phyloP scores from a whole-genome alignment of 306 rosid species.

The Benincasa hispida region DNA sequence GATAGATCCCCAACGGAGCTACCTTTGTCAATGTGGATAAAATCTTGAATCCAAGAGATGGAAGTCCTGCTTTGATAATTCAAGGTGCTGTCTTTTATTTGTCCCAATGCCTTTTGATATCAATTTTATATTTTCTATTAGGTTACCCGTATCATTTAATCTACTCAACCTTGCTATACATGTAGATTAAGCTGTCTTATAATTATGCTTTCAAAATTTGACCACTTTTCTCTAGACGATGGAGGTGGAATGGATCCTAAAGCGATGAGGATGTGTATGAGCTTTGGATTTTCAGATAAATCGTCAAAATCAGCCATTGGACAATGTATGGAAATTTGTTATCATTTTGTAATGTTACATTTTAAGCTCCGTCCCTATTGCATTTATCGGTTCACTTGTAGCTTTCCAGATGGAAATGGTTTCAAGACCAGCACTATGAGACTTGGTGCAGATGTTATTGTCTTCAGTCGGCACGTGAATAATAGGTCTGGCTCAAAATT shows the following conservation, averaged over 20 bases:
- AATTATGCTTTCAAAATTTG: conserved; percentile 9
- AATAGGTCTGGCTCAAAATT: conserved; percentile 36
- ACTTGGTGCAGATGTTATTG: conserved; percentile 91
- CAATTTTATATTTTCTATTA: neutral
- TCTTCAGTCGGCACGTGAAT: conserved; percentile 54
- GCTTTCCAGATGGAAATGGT: conserved; percentile 90
- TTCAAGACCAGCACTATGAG: conserved; percentile 97
- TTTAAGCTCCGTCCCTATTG: conserved; percentile 6
- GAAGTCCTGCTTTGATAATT: conserved; percentile 70
- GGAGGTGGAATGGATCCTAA: conserved; percentile 92
- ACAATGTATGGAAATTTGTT: conserved; percentile 48
- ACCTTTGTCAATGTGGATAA: conserved; percentile 77
- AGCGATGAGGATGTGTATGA: conserved; percentile 78
- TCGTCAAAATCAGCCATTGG: conserved; percentile 65
- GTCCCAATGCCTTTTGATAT: conserved; percentile 7
- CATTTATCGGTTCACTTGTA: conserved; percentile 27
- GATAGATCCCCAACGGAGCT: conserved; percentile 90
- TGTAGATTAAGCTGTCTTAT: neutral
- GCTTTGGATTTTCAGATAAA: conserved; percentile 91
- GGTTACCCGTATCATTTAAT: neutral
- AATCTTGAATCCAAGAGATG: conserved; percentile 69
- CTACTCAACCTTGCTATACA: neutral
- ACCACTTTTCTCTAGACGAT: conserved; percentile 39
- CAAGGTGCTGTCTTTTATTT: conserved; percentile 45
- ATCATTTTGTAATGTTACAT: conserved; percentile 10